These are phyloP conservation scores for Colletotrichum chrysophilum DNA, from an alignment of 2,329 filamentous ascomycete species.

Conservation along the genomic window DNA sequence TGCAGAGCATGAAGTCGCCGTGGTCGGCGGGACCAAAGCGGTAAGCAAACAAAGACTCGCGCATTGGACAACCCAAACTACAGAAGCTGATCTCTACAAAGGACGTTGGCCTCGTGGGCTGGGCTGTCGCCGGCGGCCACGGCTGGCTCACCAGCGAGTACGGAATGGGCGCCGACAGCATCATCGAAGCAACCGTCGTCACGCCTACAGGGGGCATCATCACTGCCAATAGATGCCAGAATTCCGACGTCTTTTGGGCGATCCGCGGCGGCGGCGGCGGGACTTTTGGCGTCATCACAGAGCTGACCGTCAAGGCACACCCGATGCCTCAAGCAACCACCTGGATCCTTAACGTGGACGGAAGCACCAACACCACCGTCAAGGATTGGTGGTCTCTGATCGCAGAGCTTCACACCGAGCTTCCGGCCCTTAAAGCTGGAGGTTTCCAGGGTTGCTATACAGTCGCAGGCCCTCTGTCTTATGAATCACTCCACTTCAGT, in stretches of 20 bases:
- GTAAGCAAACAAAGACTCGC: constrained; percentile 26
- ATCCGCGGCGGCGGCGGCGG: constrained; percentile 54
- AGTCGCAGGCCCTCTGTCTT: background rate
- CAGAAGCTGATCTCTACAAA: constrained; percentile 28
- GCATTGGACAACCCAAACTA: fast-evolving
- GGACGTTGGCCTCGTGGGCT: constrained; percentile 61
- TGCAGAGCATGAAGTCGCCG: constrained; percentile 22
- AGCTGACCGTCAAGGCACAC: constrained; percentile 52
- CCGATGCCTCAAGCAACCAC: constrained; percentile 27
- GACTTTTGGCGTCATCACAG: constrained; percentile 55
- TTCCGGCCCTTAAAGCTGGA: background rate
- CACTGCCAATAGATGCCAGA: constrained; percentile 43
- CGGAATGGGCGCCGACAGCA: constrained; percentile 54
- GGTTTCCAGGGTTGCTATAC: background rate
- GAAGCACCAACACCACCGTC: background rate
- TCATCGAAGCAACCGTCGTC: constrained; percentile 47
- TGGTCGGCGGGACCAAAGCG: constrained; percentile 43
- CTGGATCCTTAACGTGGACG: background rate
- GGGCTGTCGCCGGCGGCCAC: constrained; percentile 57
- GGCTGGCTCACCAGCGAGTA: constrained; percentile 42
- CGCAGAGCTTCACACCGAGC: background rate
- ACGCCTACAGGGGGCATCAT: constrained; percentile 45
- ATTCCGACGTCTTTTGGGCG: constrained; percentile 60
- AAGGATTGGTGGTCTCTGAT: background rate
- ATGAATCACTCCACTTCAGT: background rate